Base-by-base conservation (phyloP, 176 grass and related monocot genomes). In the Oryza officinalis region DNA sequence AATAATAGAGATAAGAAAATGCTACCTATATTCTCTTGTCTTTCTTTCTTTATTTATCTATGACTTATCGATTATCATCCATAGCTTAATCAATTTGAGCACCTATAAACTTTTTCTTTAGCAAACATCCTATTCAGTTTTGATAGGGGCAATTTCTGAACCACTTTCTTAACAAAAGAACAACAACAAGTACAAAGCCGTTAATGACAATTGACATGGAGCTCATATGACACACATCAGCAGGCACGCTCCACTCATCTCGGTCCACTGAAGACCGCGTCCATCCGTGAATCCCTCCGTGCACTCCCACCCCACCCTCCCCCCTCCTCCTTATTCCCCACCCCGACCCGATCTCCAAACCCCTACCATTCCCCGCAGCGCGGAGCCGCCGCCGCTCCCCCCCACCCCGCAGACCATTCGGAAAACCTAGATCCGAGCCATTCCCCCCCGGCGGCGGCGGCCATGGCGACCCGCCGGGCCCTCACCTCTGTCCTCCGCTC, bases 381-480 rank as follows among this genome's bases (percentile, higher is more conserved):
- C 68, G 88, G 88, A 86, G 83, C 83, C 72, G 88, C 84, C 88
- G 73, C 52, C 20, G 0, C 52, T 57, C 20, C 22, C 60, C 83
- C 26, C 22, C 65, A 32, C 27, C 33, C 35, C 22, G 26, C 45
- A 71, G 68, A 30, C 82, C 88, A 88, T 76, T 82, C 45, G 69
- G 12, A 27, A 80, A 88, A 86, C 89, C 89, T 91, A 93, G 84
- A 97, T 97, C 87, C 79, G 40, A 79, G 43, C 52, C n/a, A 68
- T 40, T 65, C 78, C 72, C 18, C 33, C 33, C 33, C 33, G 33
- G 33, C 33, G 50, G 50, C 72, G 66, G 61, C 83, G 66, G 86
- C 82, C 78, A 94, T 97, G 92, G 90, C 94, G 40, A 85, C 90
- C 23, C 94, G 94, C 71, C 90, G 94, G 87, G 77, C 86, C 77